Percentiles rank a stretch among this genome's conserved stretches.
Evolutionary conservation across 306 rosid species (phyloP).

Genomic region (Fragaria nilgerrensis): DNA sequence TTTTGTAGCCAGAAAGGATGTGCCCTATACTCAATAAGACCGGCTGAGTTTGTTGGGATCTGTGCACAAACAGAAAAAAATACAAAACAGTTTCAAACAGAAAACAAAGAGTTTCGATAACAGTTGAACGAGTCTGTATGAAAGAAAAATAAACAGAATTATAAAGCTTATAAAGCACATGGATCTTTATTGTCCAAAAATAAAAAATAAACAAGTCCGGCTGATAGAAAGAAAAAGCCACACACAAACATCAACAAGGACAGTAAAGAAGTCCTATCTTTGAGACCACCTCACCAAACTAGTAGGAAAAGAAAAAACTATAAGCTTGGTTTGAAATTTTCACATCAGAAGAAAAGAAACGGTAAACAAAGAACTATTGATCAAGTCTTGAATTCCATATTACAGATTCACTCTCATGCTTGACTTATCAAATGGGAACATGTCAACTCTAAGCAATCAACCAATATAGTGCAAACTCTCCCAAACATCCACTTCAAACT

Average conservation of each 20-base stretch:
- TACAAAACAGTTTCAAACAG: constrained; percentile 4
- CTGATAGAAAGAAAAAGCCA: neutral
- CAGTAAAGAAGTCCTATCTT: neutral
- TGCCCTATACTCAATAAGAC: constrained; percentile 89
- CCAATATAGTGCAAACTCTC: neutral
- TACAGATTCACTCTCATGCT: neutral
- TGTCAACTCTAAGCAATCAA: neutral
- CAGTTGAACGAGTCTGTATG: neutral
- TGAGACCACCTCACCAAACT: neutral
- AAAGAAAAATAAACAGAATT: neutral
- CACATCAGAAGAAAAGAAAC: neutral
- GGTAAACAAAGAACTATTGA: neutral
- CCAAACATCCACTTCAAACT: neutral
- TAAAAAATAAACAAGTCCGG: neutral
- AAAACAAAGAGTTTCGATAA: neutral
- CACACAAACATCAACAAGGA: neutral
- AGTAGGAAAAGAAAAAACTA: neutral
- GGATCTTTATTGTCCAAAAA: neutral
- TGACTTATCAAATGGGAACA: neutral
- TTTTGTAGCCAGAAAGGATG: constrained; percentile 96
- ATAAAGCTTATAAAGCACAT: neutral
- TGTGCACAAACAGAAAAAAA: constrained; percentile 32
- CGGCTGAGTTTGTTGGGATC: constrained; percentile 93
- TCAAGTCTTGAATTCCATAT: neutral
- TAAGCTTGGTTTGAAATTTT: neutral